A percentile compares a stretch with the other conserved stretches of the same genome.
Evolutionary conservation across 305 asterid genomes (phyloP).

Genomic region (Fraxinus greggii): DNA sequence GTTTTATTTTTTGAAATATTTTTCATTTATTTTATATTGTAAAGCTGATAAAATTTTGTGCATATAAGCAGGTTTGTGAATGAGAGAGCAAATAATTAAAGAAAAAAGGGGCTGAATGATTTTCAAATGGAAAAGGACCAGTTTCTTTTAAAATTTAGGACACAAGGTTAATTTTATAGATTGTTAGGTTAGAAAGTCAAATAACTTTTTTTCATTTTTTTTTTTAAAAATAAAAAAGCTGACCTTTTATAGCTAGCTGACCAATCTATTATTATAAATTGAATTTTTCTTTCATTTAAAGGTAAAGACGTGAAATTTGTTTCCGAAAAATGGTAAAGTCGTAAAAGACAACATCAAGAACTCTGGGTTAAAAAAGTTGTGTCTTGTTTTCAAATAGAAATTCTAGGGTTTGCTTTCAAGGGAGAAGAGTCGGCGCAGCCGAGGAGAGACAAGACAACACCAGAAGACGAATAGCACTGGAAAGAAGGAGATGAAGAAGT

Average conservation of each 20-base stretch:
- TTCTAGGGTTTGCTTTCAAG: neutral
- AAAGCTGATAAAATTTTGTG: neutral
- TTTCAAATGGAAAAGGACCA: neutral
- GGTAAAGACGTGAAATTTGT: neutral
- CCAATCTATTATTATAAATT: neutral
- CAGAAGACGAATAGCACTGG: neutral
- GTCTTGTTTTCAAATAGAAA: neutral
- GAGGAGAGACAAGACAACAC: neutral
- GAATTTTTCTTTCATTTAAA: neutral
- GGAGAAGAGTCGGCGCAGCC: neutral
- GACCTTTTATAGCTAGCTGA: neutral
- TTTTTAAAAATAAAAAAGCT: too few relatives aligned
- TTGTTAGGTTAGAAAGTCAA: neutral
- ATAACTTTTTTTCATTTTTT: neutral
- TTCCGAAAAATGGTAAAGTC: neutral
- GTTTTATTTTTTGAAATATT: neutral
- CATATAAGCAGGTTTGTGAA: neutral
- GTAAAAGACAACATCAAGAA: neutral
- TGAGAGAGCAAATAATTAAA: neutral
- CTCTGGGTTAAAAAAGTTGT: neutral
- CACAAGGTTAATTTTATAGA: neutral
- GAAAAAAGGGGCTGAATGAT: neutral
- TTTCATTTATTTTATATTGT: neutral
- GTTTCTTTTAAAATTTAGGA: neutral
- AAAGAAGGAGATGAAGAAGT: neutral